Base-by-base conservation (phyloP, 2,329 filamentous ascomycete species). In the Aspergillus aculeatinus region DNA sequence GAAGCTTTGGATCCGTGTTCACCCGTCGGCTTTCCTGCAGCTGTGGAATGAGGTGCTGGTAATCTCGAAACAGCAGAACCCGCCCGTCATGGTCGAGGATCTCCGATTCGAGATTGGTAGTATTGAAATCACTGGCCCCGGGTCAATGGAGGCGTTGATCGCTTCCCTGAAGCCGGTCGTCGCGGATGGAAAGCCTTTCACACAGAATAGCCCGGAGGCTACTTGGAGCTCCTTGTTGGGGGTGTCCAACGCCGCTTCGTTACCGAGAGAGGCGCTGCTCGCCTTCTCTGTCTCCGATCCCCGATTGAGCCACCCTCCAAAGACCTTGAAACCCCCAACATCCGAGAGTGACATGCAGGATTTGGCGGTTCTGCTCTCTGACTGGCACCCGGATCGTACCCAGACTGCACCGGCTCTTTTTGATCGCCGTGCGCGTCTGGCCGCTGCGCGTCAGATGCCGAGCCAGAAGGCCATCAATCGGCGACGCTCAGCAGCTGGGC, bases 401-500 rank as follows among this genome's bases (percentile, higher is more conserved):
- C 82, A 70, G 70, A 77, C 52, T 73, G 81, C 53, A 71, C 80
- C 73, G 2, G 76, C 78, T 9, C 76, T 98, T 0, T 96, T 96
- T 71, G 84, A 89, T 67, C 85, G 89, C 60, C 80, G 85, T 31
- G 75, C 78, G 39, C 87, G 93, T 39, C 83, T 89, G 60, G 81
- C 79, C 58, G 89, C 90, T 27, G 85, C 85, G 3, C 83, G 82
- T 54, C 81, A 88, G 14, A 84, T 93, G 2, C 87, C 90, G 2
- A 86, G 83, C 11, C 92, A 96, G 70, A 91, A 91, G 70, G 84
- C 88, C 1, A 85, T 98, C 67, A 93, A 96, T 71, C 86, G 89
- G 51, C 87, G 94, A 50, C 91, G 88, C 73, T 81, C 84, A 14
- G 79, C 83, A 23, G 84, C 84, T 16, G 71, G 81, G 0, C 87